Conservation (phyloP, 2,329 filamentous ascomycete genomes). For the Stagonosporopsis chrysanthemi region DNA sequence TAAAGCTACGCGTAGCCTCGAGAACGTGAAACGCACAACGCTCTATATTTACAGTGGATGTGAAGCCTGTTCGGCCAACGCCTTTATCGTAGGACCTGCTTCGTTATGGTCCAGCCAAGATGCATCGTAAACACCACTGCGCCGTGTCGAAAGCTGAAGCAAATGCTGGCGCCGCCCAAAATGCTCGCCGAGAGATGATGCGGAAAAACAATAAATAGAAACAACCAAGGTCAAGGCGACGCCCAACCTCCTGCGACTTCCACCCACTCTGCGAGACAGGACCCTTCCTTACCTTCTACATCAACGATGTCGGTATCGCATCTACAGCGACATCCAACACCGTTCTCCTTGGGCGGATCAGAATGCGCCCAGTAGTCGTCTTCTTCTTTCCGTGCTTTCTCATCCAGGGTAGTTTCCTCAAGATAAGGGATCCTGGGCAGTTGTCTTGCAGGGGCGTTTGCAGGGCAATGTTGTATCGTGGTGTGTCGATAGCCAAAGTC, state of each 20-base stretch:
- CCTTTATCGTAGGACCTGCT: conserved; percentile 15
- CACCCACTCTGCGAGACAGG: conserved; percentile 95
- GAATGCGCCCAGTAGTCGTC: conserved; percentile 94
- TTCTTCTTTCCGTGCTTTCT: conserved; percentile 86
- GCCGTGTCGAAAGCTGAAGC: conserved; percentile 28
- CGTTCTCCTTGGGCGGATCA: conserved; percentile 90
- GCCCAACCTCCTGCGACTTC: conserved; percentile 96
- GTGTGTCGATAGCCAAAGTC: conserved; percentile 98
- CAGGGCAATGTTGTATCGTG: conserved; percentile 97
- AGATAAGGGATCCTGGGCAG: conserved; percentile 80
- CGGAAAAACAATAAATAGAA: conserved; percentile 21
- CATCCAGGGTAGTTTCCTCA: conserved; percentile 80
- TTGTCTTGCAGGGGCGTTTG: conserved; percentile 90
- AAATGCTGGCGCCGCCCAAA: conserved; percentile 30
- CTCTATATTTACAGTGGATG: conserved; percentile 16
- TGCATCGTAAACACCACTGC: conserved; percentile 31
- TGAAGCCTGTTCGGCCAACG: conserved; percentile 18
- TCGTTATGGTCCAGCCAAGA: conserved; percentile 12
- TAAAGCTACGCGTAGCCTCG: background rate
- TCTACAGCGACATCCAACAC: conserved; percentile 93
- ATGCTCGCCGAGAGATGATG: conserved; percentile 31
- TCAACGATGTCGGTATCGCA: conserved; percentile 98
- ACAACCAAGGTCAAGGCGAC: conserved; percentile 52
- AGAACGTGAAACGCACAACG: background rate
- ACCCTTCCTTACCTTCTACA: conserved; percentile 96